Base-by-base conservation (phyloP, 345 rosid genomes). In the Eucalyptus paniculata region DNA sequence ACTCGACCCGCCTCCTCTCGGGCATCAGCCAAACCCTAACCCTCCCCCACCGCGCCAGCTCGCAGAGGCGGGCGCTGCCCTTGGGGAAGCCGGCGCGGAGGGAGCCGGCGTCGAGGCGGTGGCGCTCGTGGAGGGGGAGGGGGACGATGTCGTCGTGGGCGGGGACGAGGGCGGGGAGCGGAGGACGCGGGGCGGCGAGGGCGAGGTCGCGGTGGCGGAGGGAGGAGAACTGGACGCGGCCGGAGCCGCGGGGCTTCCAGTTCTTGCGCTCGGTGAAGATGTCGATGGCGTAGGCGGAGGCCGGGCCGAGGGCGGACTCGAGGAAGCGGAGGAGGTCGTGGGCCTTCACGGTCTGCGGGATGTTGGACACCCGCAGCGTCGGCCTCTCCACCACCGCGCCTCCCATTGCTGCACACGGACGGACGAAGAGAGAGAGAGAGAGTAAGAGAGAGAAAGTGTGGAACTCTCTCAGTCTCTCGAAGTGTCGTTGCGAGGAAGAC, bases 1-100 rank as follows among this genome's bases (percentile, higher is more conserved):
- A 94, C 93, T 97, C 99, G 17, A 94, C 82, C 89, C 94, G 93
- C 86, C 93, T 91, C 91, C 93, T 94, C 91, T 94, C 98, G 11
- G 96, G 97, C 96, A 97, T 91, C 50, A 96, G 62, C 99, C 99
- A 97, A n/a, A 94, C 93, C 92, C 96, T 94, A 24, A 96, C 97
- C 16, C 94, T 93, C 72, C 93, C 92, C 97, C 96, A 95, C 24
- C 54, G 89, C 89, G 95, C 96, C 91, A 97, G 88, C 86, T 94
- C 96, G 91, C 93, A 92, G 89, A 96, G 88, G 50, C 50, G 26
- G 87, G 91, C 91, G 28, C 89, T 92, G 13, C 90, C 86, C 13
- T 54, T 92, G 91, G 92, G 88, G 69, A 98, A 94, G 50, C 99
- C 98, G 85, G 87, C 93, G 23, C 92, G 92, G 87, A 98, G 92